Percentiles rank a stretch among this genome's conserved stretches.
These are phyloP conservation scores for Gaultheria prostrata DNA, from an alignment of 148 eudicot genomes.

Conservation along the genomic window DNA sequence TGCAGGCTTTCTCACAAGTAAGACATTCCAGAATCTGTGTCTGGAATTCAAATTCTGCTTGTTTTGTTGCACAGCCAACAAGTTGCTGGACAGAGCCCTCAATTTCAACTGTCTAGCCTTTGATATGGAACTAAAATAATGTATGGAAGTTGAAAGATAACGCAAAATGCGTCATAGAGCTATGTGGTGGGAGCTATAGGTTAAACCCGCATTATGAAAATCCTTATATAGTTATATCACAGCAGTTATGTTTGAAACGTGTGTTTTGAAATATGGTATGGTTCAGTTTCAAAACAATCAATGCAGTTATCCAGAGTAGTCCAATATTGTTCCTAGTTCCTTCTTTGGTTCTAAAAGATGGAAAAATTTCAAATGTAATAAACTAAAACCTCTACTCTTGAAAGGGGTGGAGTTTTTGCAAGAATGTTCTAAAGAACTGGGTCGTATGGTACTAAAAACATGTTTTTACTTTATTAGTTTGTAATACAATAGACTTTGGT, in stretches of 20 bases:
- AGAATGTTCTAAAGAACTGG: not conserved
- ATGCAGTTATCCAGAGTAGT: not conserved
- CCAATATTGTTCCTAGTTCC: not conserved
- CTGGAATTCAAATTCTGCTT: constrained; percentile 15
- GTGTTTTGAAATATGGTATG: not conserved
- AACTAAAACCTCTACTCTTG: not conserved
- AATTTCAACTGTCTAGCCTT: not conserved
- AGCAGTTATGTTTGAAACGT: not conserved
- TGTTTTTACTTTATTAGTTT: not conserved
- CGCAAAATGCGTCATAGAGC: not conserved
- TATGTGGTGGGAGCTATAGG: not conserved
- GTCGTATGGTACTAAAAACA: not conserved
- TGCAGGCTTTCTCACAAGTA: not conserved
- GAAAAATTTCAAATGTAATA: not conserved
- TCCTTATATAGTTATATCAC: not conserved
- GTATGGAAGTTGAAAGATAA: not conserved
- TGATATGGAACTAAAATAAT: not conserved
- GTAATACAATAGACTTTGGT: not conserved
- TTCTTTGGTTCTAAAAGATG: not conserved
- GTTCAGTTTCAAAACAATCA: not conserved
- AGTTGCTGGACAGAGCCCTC: not conserved
- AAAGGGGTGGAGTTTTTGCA: not conserved
- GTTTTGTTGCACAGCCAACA: not conserved
- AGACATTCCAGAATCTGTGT: not conserved
- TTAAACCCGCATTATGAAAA: not conserved